Base-by-base conservation (phyloP, 1,284 basidiomycete genomes). In the Takashimella koratensis region DNA sequence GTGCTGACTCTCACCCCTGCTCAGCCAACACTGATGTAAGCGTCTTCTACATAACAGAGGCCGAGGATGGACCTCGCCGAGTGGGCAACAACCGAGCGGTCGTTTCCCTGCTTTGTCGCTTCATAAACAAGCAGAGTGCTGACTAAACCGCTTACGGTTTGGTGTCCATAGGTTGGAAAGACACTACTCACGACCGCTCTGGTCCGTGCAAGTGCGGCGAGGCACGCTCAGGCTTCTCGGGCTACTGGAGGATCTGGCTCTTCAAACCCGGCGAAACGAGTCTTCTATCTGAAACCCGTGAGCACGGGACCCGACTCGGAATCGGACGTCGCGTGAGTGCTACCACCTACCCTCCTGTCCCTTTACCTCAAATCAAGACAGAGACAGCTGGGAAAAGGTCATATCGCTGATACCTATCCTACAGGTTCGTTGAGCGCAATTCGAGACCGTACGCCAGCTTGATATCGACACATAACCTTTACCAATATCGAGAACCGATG, bases 241-340 rank as follows among this genome's bases (percentile, higher is more conserved):
- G 11, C 43, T 26, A 41, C 23, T 19, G 22, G 56, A 46, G 43
- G 60, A 44, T n/a, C n/a, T n/a, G n/a, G n/a, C n/a, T n/a, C n/a
- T n/a, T n/a, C n/a, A n/a, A n/a, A n/a, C n/a, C 10, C 51, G 51
- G 65, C 59, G 6, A 72, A 78, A 58, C 63, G 70, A 36, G 86
- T 88, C 0, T 87, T 84, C 64, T 96, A 96, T 68, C 78, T 96
- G 57, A 97, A 96, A 70, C 93, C 92, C 0, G 84, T 95, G 58
- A 93, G 90, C 69, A 94, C 93, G 0, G 92, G 93, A 1, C 80
- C 85, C 1, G 78, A 82, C n/a, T 75, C 82, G 23, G 86, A 89
- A 58, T 88, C 90, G 19, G 92, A 96, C 70, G 87, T 90, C 61
- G 78, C 77, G 92, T 94, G 65, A 62, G 83, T 61, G 3, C 10